Evolutionary conservation across 2,329 filamentous ascomycete species (phyloP), one percentile per base, ranked within the genome.

Genomic region (Colletotrichum neosansevieriae): DNA sequence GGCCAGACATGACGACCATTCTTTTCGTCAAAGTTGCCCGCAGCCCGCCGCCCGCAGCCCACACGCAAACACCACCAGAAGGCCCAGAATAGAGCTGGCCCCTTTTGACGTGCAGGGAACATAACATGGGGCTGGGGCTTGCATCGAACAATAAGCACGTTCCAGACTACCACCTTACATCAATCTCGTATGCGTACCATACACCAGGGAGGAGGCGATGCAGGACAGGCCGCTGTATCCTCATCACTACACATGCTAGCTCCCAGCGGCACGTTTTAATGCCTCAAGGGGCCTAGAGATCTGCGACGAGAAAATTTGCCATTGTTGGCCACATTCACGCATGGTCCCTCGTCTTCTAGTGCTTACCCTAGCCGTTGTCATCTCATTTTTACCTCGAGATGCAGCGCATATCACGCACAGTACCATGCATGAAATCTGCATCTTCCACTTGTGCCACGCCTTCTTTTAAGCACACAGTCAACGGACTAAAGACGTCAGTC

Each of bases 371-470:
- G 12, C 40, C 15, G 24, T 44, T 36, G 49, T 36, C 61, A 61
- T 68, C 40, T 50, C 40, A 51, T 53, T 56, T 50, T 64, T 36
- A 68, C 54, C 49, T 56, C 42, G 40, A 65, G 49, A 47, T 65
- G 61, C 49, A 56, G 61, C 53, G 24, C 15, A 34, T 54, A 65
- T 65, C 49, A 59, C 63, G 51, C 56, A 57, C 36, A 29, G 36
- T 53, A 42, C 38, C 61, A 44, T 68, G 65, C 65, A 65, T 65
- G 61, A 44, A 53, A 68, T 60, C 54, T 68, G 61, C 54, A 59
- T 58, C 64, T 53, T 49, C 24, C 6, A 58, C 45, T 60, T 65
- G 54, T 59, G 54, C 53, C 54, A 21, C 38, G 44, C 10, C 21
- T 36, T 47, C 32, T 29, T 34, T 42, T 45, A 54, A 19, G 60